These are phyloP conservation scores for Asterionellopsis glacialis DNA, from an alignment of 108 stramenopile genomes.

Conservation along the genomic window DNA sequence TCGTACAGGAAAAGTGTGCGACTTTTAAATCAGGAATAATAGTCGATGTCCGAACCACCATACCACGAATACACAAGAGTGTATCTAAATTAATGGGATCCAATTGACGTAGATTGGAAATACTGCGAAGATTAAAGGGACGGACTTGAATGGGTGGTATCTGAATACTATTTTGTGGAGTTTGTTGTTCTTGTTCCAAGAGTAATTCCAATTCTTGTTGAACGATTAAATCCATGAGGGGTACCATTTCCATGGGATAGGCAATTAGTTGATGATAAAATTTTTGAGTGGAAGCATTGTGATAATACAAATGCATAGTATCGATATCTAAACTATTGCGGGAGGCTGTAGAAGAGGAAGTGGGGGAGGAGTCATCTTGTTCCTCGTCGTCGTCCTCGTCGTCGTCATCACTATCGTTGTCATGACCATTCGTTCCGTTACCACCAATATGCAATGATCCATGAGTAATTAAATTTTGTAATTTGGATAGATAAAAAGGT, in stretches of 20 bases:
- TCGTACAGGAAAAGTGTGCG: conserved; percentile 89
- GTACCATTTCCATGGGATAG: conserved; percentile 95
- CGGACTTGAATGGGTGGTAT: conserved; percentile 85
- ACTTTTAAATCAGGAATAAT: conserved; percentile 97
- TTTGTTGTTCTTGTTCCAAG: not conserved
- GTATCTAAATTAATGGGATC: conserved; percentile 94
- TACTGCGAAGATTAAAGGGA: conserved; percentile 78
- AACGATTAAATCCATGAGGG: conserved; percentile 90
- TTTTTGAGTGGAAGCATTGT: conserved; percentile 67
- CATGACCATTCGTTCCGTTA: conserved; percentile 4
- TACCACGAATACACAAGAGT: conserved; percentile 88
- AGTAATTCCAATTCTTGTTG: conserved; percentile 60
- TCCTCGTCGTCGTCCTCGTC: conserved; percentile 21
- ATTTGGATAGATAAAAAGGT: conserved; percentile 1
- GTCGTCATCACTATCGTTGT: conserved; percentile 21
- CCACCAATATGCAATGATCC: not conserved
- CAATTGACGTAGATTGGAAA: conserved; percentile 86
- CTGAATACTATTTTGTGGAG: conserved; percentile 3
- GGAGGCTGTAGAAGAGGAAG: conserved; percentile 14
- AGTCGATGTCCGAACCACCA: conserved; percentile 93
- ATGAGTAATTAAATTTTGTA: conserved; percentile 2
- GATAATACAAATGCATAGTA: conserved; percentile 87
- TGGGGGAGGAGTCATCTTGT: conserved; percentile 15
- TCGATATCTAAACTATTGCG: conserved; percentile 80
- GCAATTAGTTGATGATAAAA: conserved; percentile 91